Percentiles rank a stretch among this genome's conserved stretches.
Evolutionary conservation across 2,329 filamentous ascomycete genomes (phyloP).

Genomic region (Fusarium brevicatenulatum): DNA sequence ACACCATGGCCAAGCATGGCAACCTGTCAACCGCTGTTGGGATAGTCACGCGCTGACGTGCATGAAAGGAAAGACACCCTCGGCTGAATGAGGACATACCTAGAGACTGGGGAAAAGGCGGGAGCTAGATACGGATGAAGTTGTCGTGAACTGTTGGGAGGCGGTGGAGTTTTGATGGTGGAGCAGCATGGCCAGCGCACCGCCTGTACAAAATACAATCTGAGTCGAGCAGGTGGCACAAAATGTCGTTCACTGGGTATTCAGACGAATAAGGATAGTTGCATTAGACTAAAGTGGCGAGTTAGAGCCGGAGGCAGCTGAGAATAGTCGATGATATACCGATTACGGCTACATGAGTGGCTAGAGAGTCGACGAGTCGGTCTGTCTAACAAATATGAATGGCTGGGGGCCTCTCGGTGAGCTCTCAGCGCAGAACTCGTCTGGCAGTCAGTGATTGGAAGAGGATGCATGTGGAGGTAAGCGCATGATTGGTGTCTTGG

Average conservation of each 20-base stretch:
- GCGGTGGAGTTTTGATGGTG: slow-evolving; percentile 35
- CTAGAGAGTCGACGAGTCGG: slow-evolving; percentile 24
- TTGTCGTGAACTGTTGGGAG: slow-evolving; percentile 41
- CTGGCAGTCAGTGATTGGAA: slow-evolving; percentile 42
- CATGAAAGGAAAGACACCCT: slow-evolving; percentile 34
- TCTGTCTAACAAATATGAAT: slow-evolving; percentile 36
- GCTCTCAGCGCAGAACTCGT: slow-evolving; percentile 18
- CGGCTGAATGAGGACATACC: slow-evolving; percentile 28
- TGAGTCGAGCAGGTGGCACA: slow-evolving; percentile 23
- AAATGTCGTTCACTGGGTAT: slow-evolving; percentile 8
- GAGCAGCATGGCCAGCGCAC: slow-evolving; percentile 41
- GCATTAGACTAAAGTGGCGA: slow-evolving; percentile 24
- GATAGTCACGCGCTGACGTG: slow-evolving; percentile 40
- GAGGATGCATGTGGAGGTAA: slow-evolving; percentile 30
- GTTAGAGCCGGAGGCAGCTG: slow-evolving; percentile 22
- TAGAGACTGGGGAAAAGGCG: slow-evolving; percentile 30
- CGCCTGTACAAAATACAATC: slow-evolving; percentile 28
- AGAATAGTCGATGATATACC: slow-evolving; percentile 16
- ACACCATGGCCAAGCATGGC: slow-evolving; percentile 8
- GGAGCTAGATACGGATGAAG: slow-evolving; percentile 19
- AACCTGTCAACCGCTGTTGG: slow-evolving; percentile 21
- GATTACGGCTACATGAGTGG: slow-evolving; percentile 32
- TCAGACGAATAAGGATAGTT: slow-evolving; percentile 16
- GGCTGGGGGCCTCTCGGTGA: slow-evolving; percentile 26
- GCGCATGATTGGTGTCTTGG: slow-evolving; percentile 46